Percentiles rank a stretch among this genome's conserved stretches.
phyloP scores from a whole-genome alignment of 2,329 filamentous ascomycete genomes.

The Pseudocercospora fijiensis region DNA sequence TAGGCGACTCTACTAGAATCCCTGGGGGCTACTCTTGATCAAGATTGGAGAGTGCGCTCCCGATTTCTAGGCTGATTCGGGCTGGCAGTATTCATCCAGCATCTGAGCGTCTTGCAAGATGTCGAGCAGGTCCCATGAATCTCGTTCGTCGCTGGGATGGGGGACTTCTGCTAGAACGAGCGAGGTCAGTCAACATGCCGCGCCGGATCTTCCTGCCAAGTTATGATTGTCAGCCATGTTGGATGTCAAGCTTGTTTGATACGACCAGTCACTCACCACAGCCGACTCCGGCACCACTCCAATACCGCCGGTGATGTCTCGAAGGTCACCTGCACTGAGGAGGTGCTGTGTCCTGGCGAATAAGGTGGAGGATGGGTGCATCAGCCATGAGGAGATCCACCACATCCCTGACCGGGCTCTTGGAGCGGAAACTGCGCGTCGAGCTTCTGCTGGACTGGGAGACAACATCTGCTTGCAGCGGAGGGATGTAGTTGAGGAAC shows the following conservation, averaged over 20 bases:
- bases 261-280: background rate
- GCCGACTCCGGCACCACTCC: background rate
- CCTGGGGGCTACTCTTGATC: background rate
- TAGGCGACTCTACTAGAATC: background rate
- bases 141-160: background rate
- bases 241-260: background rate
- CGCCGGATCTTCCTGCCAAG: background rate
- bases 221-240: background rate
- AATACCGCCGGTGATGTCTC: background rate
- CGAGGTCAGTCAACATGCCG: background rate
- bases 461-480: background rate
- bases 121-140: background rate
- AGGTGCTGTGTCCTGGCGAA: background rate
- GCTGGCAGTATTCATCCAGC: background rate
- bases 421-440: background rate
- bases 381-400: background rate
- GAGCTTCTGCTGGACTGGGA: background rate
- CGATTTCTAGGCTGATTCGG: background rate
- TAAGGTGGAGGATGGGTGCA: background rate
- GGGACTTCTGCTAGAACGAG: background rate
- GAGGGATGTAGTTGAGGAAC: background rate
- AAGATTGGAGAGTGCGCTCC: background rate
- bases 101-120: background rate
- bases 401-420: background rate
- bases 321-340: background rate